Conservation (phyloP, 768 basidiomycete genomes). For the Galerina sulciceps region DNA sequence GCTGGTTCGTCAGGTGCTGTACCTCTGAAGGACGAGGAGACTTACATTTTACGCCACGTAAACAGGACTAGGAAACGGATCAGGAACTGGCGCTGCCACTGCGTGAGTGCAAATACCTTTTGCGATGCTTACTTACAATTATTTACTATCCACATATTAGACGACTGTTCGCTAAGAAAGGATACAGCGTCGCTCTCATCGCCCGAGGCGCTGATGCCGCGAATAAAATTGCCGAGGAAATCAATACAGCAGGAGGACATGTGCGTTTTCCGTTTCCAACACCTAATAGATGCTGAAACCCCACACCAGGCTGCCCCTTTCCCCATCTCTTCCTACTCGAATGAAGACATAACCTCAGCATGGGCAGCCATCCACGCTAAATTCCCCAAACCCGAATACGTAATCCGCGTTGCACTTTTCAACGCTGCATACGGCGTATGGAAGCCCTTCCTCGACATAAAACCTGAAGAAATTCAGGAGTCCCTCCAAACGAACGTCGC, state of each 20-base stretch:
- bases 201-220: constrained; percentile 58
- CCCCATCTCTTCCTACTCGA: constrained; percentile 53
- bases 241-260: constrained; percentile 59
- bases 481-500: constrained; percentile 58
- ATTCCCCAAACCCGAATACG: constrained; percentile 51
- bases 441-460: constrained; percentile 71
- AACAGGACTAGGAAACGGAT: constrained; percentile 42
- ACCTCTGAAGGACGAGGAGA: background rate
- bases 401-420: constrained; percentile 65
- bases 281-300: background rate
- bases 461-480: constrained; percentile 56
- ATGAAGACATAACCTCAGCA: constrained; percentile 52
- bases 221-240: constrained; percentile 51
- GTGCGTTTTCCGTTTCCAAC: constrained; percentile 28
- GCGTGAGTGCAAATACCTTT: constrained; percentile 42
- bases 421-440: constrained; percentile 62
- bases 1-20: constrained; percentile 44
- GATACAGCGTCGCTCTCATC: constrained; percentile 66
- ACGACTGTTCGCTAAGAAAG: constrained; percentile 57
- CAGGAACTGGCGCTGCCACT: constrained; percentile 56
- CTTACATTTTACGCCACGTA: background rate
- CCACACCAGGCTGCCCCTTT: constrained; percentile 56
- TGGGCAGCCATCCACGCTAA: constrained; percentile 49
- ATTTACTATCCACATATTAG: constrained; percentile 30
- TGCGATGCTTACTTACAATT: background rate